phyloP scores from a whole-genome alignment of 2,329 filamentous ascomycete species.

The Cladophialophora bantiana region DNA sequence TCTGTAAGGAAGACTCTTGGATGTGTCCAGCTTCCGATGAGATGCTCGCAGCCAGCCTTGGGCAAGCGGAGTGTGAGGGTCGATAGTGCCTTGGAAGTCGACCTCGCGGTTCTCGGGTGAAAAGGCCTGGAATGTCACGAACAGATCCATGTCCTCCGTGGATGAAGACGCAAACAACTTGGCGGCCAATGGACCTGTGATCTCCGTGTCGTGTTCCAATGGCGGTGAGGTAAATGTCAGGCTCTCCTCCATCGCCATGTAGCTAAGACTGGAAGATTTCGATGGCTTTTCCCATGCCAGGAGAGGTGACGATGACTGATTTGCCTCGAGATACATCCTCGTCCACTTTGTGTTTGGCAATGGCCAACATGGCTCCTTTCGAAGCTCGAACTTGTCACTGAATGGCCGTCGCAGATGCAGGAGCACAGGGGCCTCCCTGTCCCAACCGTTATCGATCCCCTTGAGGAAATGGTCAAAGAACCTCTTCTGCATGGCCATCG shows the following conservation, averaged over 20 bases:
- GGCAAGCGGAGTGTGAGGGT: slow-evolving; percentile 29
- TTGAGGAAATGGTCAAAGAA: slow-evolving; percentile 77
- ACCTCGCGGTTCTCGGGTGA: slow-evolving; percentile 22
- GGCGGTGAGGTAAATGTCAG: slow-evolving; percentile 23
- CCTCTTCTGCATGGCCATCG: slow-evolving; percentile 70
- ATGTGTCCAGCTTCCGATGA: slow-evolving; percentile 25
- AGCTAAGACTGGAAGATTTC: background rate
- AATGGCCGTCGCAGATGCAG: slow-evolving; percentile 19
- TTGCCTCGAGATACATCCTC: slow-evolving; percentile 16
- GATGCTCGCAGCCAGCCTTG: slow-evolving; percentile 30
- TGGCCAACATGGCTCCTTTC: slow-evolving; percentile 21
- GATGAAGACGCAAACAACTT: slow-evolving; percentile 26
- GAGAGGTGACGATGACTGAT: background rate
- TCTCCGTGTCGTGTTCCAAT: slow-evolving; percentile 16
- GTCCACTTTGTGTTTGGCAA: slow-evolving; percentile 24
- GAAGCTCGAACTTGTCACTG: slow-evolving; percentile 12
- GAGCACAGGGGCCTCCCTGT: slow-evolving; percentile 19
- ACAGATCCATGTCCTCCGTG: slow-evolving; percentile 23
- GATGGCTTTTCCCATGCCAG: slow-evolving; percentile 10
- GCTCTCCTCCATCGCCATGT: slow-evolving; percentile 3
- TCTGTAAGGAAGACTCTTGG: slow-evolving; percentile 17
- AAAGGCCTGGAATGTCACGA: slow-evolving; percentile 30
- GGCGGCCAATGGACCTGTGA: slow-evolving; percentile 25
- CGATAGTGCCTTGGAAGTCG: slow-evolving; percentile 27
- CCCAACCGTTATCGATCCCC: slow-evolving; percentile 59